Base-by-base conservation (phyloP, 2,329 filamentous ascomycete genomes). In the Drechslerella dactyloides region DNA sequence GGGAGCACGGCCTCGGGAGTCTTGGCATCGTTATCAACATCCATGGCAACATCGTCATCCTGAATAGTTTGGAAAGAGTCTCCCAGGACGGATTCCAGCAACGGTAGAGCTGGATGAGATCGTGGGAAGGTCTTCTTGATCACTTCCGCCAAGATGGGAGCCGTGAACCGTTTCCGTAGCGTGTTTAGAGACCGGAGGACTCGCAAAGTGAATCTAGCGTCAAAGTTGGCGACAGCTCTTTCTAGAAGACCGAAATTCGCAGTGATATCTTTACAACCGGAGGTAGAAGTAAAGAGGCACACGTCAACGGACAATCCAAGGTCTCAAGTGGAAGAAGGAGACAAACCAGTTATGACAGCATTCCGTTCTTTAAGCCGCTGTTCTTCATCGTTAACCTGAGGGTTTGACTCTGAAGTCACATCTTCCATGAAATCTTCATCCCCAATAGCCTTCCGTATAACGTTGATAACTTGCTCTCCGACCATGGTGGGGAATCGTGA, bases 151-250 rank as follows among this genome's bases (percentile, higher is more conserved):
- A 97, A 84, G 76, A 96, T 88, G 76, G 93, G 90, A 68, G 90
- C 86, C 13, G 89, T 90, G 76, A 96, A 85, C 75, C 91, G 87
- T 84, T 97, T 97, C 80, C 94, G 91, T 80, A 97, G 88, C 62
- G 92, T 93, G 44, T 94, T 96, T 82, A 97, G 96, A 77, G 93
- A 96, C 78, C 94, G 90, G 74, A 99, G 86, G 73, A 94, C 94
- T 79, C 94, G 87, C 74, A 99, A 89, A 65, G 93, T 91, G 82
- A 97, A 99, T 83, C 94, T 89, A 69, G 93, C 87, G 82, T 99
- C 94, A 80, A 97, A 99, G 77, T 96, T 87, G 75, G 88, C 85
- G 75, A 99, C 93, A 75, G 93, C 94, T 78, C 92, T 90, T 78
- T 97, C 93, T 78, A 99, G 85, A 75, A 99, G 85, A 58, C 87